Conservation (phyloP, 1,284 basidiomycete species). For the Macrocystidia cucumis region DNA sequence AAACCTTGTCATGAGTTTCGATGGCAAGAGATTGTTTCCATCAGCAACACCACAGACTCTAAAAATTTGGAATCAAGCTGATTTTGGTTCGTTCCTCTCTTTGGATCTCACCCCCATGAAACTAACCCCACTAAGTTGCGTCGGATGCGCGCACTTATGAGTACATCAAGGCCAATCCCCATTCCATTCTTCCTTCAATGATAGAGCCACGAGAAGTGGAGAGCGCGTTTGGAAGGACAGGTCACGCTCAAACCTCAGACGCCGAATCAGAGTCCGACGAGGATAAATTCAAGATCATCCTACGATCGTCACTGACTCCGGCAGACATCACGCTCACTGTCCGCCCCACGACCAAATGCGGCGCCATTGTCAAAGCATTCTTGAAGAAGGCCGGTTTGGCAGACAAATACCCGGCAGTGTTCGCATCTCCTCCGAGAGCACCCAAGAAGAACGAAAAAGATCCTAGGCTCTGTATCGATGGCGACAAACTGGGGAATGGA, state of each 20-base stretch:
- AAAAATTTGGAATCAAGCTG: constrained; percentile 56
- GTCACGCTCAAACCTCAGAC: constrained; percentile 21
- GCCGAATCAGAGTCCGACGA: constrained; percentile 35
- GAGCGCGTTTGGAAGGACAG: constrained; percentile 11
- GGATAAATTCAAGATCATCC: constrained; percentile 51
- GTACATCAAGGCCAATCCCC: constrained; percentile 35
- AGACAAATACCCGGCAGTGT: constrained; percentile 37
- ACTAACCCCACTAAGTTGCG: constrained; percentile 36
- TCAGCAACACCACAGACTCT: constrained; percentile 60
- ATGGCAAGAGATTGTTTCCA: constrained; percentile 54
- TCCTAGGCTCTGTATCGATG: constrained; percentile 56
- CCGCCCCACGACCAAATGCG: constrained; percentile 65
- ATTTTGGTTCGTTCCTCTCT: constrained; percentile 42
- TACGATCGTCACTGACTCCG: constrained; percentile 45
- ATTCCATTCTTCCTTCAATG: constrained; percentile 10
- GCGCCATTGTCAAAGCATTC: constrained; percentile 63
- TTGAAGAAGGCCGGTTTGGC: constrained; percentile 54
- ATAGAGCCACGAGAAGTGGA: constrained; percentile 2
- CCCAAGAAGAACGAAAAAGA: constrained; percentile 22
- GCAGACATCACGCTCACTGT: constrained; percentile 59
- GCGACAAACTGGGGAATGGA: constrained; percentile 52
- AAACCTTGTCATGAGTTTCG: constrained; percentile 49
- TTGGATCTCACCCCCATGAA: constrained; percentile 5
- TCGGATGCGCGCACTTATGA: constrained; percentile 55
- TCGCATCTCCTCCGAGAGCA: constrained; percentile 11